Evolutionary conservation across 2,329 filamentous ascomycete genomes (phyloP), one percentile per base, ranked within the genome.

Genomic region (Aspergillus sojae): DNA sequence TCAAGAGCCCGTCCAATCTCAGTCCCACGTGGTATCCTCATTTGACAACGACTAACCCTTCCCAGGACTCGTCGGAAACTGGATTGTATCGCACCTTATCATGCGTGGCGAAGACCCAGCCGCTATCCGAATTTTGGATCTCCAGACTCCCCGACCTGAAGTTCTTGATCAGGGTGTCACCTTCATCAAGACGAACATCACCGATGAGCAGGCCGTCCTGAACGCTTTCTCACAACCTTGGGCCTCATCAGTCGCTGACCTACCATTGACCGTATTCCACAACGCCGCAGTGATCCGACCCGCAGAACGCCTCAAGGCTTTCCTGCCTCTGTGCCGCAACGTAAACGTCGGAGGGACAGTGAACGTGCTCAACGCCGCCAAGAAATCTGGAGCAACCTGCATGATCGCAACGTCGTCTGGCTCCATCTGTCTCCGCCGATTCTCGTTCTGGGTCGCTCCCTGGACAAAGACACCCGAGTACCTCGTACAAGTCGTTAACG

Each of bases 251-350:
- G 76, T 80, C 5, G 75, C 80, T 5, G 54, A 72, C 5, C 76
- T 82, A 4, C 84, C 85, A 1, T 73, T 88, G 28, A 86, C 85
- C 1, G 85, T 88, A 16, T 86, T 85, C 68, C 85, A 88, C 74
- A 86, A 82, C 0, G 85, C 85, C 2, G 85, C 85, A 1, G 77
- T 81, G 5, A 86, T 88, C 62, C 77, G 84, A 12, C 80, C 83
- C 0, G 79, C 77, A 19, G 85, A 87, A 61, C 81, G 85, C 7
- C 77, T 79, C 57, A 69, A 71, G 53, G 72, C 78, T 36, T 75
- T 83, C 36, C 84, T 86, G 65, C 71, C 77, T 28, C 79, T 81
- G 30, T 79, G 79, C 60, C 78, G 78, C 56, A 73, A 76, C 21
- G 83, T 86, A 60, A 88, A 88, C 64, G 77, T 86, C 28, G 71